Percentiles rank a stretch among this genome's conserved stretches.
phyloP scores from a whole-genome alignment of 2,329 filamentous ascomycete species.

The Colletotrichum tanaceti region DNA sequence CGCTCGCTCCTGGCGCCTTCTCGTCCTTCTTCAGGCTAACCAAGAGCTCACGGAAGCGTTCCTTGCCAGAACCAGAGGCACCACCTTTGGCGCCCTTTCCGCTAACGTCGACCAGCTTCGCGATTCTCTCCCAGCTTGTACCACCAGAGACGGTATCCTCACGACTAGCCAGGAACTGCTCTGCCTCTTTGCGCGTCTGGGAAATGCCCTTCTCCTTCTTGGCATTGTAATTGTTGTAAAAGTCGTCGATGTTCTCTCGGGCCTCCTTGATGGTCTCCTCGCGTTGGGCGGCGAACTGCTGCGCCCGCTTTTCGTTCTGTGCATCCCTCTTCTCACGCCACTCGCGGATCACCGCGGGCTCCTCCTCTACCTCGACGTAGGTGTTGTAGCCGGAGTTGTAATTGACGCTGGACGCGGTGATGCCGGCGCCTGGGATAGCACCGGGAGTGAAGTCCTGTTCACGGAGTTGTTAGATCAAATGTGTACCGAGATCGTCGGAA shows the following conservation, averaged over 20 bases:
- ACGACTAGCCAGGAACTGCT: slow-evolving; percentile 87
- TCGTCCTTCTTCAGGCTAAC: slow-evolving; percentile 92
- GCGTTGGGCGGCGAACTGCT: slow-evolving; percentile 85
- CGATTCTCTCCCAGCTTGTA: slow-evolving; percentile 98
- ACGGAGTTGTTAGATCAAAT: slow-evolving; percentile 21
- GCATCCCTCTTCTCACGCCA: slow-evolving; percentile 93
- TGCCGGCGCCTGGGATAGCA: slow-evolving; percentile 80
- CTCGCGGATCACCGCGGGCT: slow-evolving; percentile 87
- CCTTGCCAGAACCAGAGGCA: slow-evolving; percentile 91
- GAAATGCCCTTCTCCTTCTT: slow-evolving; percentile 95
- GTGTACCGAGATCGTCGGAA: background rate
- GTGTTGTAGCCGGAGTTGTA: slow-evolving; percentile 73
- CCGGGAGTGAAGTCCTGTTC: slow-evolving; percentile 76
- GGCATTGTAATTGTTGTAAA: slow-evolving; percentile 99
- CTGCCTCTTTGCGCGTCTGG: slow-evolving; percentile 90
- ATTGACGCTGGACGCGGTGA: slow-evolving; percentile 77
- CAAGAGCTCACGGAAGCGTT: slow-evolving; percentile 92
- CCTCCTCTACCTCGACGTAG: slow-evolving; percentile 73
- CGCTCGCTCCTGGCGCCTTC: slow-evolving; percentile 77
- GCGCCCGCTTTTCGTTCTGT: slow-evolving; percentile 83
- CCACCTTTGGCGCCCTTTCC: slow-evolving; percentile 91
- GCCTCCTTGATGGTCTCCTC: slow-evolving; percentile 88
- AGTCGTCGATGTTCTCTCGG: slow-evolving; percentile 95
- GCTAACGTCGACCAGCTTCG: slow-evolving; percentile 96
- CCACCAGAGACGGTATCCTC: slow-evolving; percentile 95